Evolutionary conservation across 768 basidiomycete genomes (phyloP).

Genomic region (Tremella mesenterica): DNA sequence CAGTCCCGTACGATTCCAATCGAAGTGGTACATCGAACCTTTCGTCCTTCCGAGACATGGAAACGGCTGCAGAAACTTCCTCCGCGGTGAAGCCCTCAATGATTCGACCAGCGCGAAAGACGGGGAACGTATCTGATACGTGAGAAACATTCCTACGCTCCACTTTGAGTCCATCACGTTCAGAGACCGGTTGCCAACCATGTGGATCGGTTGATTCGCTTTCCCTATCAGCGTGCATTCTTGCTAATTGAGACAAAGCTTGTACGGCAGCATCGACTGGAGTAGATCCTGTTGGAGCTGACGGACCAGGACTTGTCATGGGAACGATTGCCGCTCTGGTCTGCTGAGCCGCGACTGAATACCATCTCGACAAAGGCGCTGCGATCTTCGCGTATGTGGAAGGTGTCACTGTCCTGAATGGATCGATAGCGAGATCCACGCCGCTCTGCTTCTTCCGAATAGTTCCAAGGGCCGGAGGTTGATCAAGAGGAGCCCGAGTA

Average conservation of each 20-base stretch:
- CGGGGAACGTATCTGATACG: conserved; percentile 69
- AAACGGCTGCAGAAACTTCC: conserved; percentile 65
- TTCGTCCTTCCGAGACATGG: conserved; percentile 63
- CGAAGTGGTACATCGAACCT: conserved; percentile 61
- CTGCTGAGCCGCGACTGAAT: conserved; percentile 33
- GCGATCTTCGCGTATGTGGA: conserved; percentile 21
- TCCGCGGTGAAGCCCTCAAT: conserved; percentile 90
- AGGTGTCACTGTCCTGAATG: conserved; percentile 45
- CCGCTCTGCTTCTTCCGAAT: conserved; percentile 32
- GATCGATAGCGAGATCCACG: conserved; percentile 12
- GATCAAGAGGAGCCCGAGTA: conserved; percentile 78
- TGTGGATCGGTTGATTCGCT: conserved; percentile 49
- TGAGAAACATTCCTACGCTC: conserved; percentile 67
- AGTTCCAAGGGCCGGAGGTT: conserved; percentile 51
- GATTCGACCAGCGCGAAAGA: conserved; percentile 81
- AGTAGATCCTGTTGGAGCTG: conserved; percentile 11
- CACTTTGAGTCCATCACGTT: conserved; percentile 62
- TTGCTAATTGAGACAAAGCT: conserved; percentile 69
- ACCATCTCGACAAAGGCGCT: conserved; percentile 30
- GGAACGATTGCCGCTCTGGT: conserved; percentile 38
- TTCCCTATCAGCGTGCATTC: conserved; percentile 53
- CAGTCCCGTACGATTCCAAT: conserved; percentile 70
- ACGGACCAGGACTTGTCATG: conserved; percentile 21
- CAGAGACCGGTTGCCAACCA: conserved; percentile 69
- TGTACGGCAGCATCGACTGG: conserved; percentile 54